Evolutionary conservation across 148 eudicot genomes (phyloP).

Genomic region (Arctostaphylos glauca): DNA sequence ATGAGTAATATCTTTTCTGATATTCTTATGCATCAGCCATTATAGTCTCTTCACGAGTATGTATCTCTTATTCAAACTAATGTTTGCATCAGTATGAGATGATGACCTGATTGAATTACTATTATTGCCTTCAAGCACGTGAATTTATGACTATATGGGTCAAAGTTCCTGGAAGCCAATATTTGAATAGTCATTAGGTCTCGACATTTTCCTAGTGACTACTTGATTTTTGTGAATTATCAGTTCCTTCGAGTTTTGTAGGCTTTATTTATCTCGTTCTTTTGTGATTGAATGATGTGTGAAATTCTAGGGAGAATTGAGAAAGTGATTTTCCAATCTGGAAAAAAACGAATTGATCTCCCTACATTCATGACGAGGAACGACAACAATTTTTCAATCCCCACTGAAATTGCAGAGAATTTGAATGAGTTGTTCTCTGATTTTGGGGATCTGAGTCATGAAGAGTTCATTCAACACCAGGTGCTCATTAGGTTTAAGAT

Average conservation of each 20-base stretch:
- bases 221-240: constrained; percentile 10
- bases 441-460: constrained; percentile 46
- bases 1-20: not conserved
- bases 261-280: not conserved
- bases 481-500: constrained; percentile 25
- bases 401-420: constrained; percentile 49
- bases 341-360: constrained; percentile 1
- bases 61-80: not conserved
- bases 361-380: constrained; percentile 35
- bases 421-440: constrained; percentile 57
- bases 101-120: not conserved
- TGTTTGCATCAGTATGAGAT: not conserved
- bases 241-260: not conserved
- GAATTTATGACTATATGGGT: not conserved
- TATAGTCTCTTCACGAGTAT: constrained; percentile 1
- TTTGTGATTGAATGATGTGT: not conserved
- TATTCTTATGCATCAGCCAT: constrained; percentile 9
- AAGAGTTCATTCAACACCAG: constrained; percentile 78
- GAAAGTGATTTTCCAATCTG: not conserved
- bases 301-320: constrained; percentile 5
- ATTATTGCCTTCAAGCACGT: not conserved
- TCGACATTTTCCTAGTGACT: not conserved
- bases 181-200: not conserved
- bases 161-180: not conserved
- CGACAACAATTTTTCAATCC: constrained; percentile 24